Evolutionary conservation across 2,329 filamentous ascomycete species (phyloP).

Genomic region (Magnaporthiopsis poae): DNA sequence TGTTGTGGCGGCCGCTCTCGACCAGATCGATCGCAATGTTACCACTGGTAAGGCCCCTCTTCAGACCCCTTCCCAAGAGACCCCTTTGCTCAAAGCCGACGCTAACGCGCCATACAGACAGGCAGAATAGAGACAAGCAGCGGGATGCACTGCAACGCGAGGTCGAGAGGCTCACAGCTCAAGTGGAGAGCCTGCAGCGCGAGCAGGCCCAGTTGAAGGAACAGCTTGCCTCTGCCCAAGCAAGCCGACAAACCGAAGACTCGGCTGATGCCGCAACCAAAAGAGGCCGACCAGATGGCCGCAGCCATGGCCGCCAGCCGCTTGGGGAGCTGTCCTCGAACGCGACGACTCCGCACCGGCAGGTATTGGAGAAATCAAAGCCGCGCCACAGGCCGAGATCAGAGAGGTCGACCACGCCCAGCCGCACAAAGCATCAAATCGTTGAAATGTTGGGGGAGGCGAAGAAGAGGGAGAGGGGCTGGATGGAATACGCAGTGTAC

Average conservation of each 20-base stretch:
- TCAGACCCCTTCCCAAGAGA: too few relatives aligned
- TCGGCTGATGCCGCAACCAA: not conserved
- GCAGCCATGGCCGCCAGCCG: not conserved
- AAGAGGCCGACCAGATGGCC: not conserved
- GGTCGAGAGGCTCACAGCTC: slow-evolving; percentile 24
- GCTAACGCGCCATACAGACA: slow-evolving; percentile 5
- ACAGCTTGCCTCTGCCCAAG: slow-evolving; percentile 20
- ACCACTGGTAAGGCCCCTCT: not conserved
- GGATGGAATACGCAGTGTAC: slow-evolving; percentile 8
- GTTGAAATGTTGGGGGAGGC: not conserved
- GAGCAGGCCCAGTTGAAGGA: slow-evolving; percentile 33
- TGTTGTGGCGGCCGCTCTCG: slow-evolving; percentile 30
- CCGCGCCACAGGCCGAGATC: not conserved
- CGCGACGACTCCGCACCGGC: not conserved
- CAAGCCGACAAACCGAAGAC: not conserved
- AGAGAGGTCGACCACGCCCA: not conserved
- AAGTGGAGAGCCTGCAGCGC: slow-evolving; percentile 27
- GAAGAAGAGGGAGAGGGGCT: not conserved
- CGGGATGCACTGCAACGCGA: slow-evolving; percentile 22
- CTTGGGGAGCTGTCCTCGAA: not conserved
- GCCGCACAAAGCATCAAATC: not conserved
- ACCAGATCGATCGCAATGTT: slow-evolving; percentile 29
- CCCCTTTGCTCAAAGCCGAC: not conserved
- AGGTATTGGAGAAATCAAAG: not conserved
- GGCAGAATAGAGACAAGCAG: slow-evolving; percentile 14